These are phyloP conservation scores for Aspergillus egyptiacus DNA, from an alignment of 495 filamentous ascomycete species.

Conservation along the genomic window DNA sequence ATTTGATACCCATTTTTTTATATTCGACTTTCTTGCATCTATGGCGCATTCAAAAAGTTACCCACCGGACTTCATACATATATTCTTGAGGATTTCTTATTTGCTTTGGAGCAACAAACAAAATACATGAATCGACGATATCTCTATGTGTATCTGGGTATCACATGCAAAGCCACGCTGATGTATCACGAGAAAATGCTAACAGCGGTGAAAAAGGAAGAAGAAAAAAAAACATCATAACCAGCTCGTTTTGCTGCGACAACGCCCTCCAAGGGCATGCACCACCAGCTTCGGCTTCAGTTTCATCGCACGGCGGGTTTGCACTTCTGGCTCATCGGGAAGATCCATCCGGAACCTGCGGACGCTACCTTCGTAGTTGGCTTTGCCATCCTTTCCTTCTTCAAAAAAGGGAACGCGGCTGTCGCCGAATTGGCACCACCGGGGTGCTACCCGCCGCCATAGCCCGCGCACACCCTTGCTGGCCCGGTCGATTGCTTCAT, in stretches of 20 bases:
- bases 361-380: constrained; percentile 42
- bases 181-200: not conserved
- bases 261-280: not conserved
- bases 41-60: not conserved
- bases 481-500: constrained; percentile 46
- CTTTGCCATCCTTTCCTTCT: constrained; percentile 32
- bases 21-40: not conserved
- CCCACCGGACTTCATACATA: no score
- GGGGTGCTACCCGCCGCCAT: constrained; percentile 39
- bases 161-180: constrained; percentile 5
- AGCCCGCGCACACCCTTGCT: constrained; percentile 41
- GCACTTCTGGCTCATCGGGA: constrained; percentile 25
- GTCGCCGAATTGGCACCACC: constrained; percentile 33
- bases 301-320: constrained; percentile 9
- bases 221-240: not conserved
- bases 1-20: constrained; percentile 5
- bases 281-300: constrained; percentile 14
- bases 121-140: not conserved
- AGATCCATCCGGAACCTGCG: constrained; percentile 47
- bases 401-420: constrained; percentile 38
- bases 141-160: constrained; percentile 3
- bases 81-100: no score
- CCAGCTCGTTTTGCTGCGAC: constrained; percentile 4
- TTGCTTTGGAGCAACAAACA: no score
- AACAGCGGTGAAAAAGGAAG: not conserved